Evolutionary conservation across 495 filamentous ascomycete genomes (phyloP).

Genomic region (Penicillium steckii): DNA sequence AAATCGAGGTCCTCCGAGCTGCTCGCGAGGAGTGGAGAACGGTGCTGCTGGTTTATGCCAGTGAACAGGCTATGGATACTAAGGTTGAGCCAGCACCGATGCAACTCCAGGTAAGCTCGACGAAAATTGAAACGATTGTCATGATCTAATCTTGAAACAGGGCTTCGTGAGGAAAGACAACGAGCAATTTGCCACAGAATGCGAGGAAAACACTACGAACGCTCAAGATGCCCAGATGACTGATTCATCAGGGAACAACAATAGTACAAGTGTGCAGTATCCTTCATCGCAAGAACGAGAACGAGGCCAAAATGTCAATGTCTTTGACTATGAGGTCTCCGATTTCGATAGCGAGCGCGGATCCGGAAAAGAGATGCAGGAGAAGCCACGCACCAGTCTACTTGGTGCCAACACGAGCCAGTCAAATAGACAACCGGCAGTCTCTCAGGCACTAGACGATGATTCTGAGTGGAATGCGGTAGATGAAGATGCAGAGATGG

Average conservation of each 20-base stretch:
- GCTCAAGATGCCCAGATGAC: neutral
- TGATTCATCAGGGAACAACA: neutral
- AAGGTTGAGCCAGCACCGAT: slow-evolving; percentile 30
- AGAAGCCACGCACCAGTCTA: slow-evolving; percentile 26
- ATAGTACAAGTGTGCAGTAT: neutral
- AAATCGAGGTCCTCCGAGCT: slow-evolving; percentile 51
- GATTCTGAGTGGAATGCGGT: slow-evolving; percentile 10
- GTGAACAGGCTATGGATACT: slow-evolving; percentile 39
- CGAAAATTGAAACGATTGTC: neutral
- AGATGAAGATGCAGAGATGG: slow-evolving; percentile 14
- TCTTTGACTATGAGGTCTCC: slow-evolving; percentile 43
- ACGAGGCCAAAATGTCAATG: slow-evolving; percentile 28
- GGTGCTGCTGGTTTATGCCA: slow-evolving; percentile 53
- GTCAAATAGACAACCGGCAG: neutral
- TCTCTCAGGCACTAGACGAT: slow-evolving; percentile 5
- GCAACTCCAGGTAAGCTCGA: slow-evolving; percentile 39
- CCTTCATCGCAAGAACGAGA: neutral
- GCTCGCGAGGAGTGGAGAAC: slow-evolving; percentile 49
- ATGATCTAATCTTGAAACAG: slow-evolving; percentile 23
- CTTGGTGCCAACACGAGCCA: slow-evolving; percentile 13
- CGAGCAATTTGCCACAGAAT: slow-evolving; percentile 43
- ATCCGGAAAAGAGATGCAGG: slow-evolving; percentile 40
- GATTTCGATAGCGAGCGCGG: slow-evolving; percentile 31
- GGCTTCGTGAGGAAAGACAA: slow-evolving; percentile 51
- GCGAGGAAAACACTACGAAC: slow-evolving; percentile 21